phyloP scores from a whole-genome alignment of 2,329 filamentous ascomycete genomes.

The Pseudogymnoascus sp. region DNA sequence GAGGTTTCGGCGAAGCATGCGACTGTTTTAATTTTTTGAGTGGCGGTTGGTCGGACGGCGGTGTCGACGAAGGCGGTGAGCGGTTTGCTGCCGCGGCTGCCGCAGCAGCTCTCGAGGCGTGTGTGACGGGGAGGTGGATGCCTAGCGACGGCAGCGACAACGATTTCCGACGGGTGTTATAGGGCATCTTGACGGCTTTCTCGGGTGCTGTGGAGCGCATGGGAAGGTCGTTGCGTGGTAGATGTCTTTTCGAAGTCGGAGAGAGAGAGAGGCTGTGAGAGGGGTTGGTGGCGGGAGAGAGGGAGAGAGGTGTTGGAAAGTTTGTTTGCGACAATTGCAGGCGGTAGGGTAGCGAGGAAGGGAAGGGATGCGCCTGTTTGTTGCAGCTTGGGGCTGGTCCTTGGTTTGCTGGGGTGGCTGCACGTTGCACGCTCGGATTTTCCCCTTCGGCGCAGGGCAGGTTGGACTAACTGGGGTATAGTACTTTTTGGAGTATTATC shows the following conservation, averaged over 20 bases:
- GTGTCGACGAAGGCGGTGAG: conserved; percentile 28
- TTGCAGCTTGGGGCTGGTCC: not conserved
- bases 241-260: not conserved
- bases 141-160: conserved; percentile 86
- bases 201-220: not conserved
- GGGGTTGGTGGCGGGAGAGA: not conserved
- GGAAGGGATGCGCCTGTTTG: conserved; percentile 1
- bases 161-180: conserved; percentile 95
- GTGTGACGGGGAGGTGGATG: conserved; percentile 70
- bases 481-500: not conserved
- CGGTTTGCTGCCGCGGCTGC: conserved; percentile 17
- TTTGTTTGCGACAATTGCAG: conserved; percentile 1
- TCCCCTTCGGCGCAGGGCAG: conserved; percentile 6
- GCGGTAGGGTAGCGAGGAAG: not conserved
- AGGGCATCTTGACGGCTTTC: conserved; percentile 57
- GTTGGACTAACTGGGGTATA: not conserved
- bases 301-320: not conserved
- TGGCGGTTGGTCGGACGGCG: conserved; percentile 33
- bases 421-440: conserved; percentile 8
- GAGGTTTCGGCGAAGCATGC: conserved; percentile 44
- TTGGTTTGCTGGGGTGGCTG: conserved; percentile 6
- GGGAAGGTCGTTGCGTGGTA: not conserved
- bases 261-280: conserved; percentile 1
- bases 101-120: conserved; percentile 47
- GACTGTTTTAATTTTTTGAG: conserved; percentile 73